Evolutionary conservation across 2,329 filamentous ascomycete genomes (phyloP).

Genomic region (Alternaria novae-zelandiae): DNA sequence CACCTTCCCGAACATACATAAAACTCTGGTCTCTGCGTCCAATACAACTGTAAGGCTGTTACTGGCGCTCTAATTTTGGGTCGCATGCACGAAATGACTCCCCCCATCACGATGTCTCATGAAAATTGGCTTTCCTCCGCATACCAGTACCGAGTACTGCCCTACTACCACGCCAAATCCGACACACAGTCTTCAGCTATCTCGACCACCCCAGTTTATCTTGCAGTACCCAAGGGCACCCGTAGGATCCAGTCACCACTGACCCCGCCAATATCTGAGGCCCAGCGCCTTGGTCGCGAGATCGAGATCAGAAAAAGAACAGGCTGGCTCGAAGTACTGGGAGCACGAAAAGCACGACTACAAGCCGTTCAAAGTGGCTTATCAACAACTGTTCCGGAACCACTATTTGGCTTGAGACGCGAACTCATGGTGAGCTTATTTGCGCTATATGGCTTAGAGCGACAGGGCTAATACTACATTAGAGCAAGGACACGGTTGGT

Average conservation of each 20-base stretch:
- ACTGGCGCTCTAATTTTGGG: neutral
- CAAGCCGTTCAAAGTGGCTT: neutral
- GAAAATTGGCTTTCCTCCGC: neutral
- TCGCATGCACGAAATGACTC: neutral
- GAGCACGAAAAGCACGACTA: neutral
- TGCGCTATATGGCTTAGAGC: neutral
- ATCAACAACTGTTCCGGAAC: neutral
- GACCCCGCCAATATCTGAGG: neutral
- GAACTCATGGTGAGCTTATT: neutral
- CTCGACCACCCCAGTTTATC: neutral
- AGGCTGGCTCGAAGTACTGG: neutral
- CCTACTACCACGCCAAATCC: neutral
- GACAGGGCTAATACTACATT: neutral
- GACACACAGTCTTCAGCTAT: accelerated
- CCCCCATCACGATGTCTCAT: neutral
- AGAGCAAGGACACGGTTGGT: neutral
- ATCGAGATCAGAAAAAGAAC: neutral
- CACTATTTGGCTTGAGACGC: neutral
- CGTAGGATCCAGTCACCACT: neutral
- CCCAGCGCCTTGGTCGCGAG: neutral
- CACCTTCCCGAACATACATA: neutral
- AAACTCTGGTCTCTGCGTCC: neutral
- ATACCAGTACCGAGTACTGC: neutral
- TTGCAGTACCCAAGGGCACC: neutral
- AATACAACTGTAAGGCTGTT: neutral